Base-by-base conservation (phyloP, 2,329 filamentous ascomycete genomes). In the Fusarium longipes region DNA sequence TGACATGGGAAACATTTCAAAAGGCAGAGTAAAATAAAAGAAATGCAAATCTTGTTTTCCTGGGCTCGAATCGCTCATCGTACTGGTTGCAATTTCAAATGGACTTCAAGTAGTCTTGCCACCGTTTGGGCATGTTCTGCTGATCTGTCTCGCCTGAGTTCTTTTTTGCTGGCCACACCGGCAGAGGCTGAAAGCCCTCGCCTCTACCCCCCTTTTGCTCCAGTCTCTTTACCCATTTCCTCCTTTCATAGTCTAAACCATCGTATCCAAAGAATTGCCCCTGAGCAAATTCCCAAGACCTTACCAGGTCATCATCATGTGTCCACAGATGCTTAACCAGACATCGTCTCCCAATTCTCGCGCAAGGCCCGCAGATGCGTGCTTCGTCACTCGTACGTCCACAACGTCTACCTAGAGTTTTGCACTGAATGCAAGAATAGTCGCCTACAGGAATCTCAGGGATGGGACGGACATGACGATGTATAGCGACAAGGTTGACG, bases 281-380 rank as follows among this genome's bases (percentile, higher is more conserved):
- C 17, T 44, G 27, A 15, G 51, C 49, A 40, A 70, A 63, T 29
- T n/a, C 44, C 53, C 36, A 52, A 7, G 29, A 22, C 7, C 51
- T 83, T 45, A 88, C 78, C 5, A 88, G 82, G 71, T 89, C 85
- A 75, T 89, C 85, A 56, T 88, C 87, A 29, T n/a, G 30, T 6
- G 30, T 30, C 33, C 12, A 43, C 12, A 12, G 33, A 22, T 36
- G 78, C 67, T 88, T 81, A 15, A 65, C 70, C 27, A 68, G 68
- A 63, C 68, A 79, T 57, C 20, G 68, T 45, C 67, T 63, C 11
- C 70, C 74, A 47, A 72, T 75, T 53, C 65, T 58, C 39, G 27
- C 57, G 29, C 68, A 76, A 57, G 68, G 71, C 47, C 47, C 54
- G 50, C 69, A 76, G 30, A 25, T 30, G 8, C 29, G 22, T 22